Evolutionary conservation across 805 yeast species (phyloP).

Genomic region (Lachancea sp.): DNA sequence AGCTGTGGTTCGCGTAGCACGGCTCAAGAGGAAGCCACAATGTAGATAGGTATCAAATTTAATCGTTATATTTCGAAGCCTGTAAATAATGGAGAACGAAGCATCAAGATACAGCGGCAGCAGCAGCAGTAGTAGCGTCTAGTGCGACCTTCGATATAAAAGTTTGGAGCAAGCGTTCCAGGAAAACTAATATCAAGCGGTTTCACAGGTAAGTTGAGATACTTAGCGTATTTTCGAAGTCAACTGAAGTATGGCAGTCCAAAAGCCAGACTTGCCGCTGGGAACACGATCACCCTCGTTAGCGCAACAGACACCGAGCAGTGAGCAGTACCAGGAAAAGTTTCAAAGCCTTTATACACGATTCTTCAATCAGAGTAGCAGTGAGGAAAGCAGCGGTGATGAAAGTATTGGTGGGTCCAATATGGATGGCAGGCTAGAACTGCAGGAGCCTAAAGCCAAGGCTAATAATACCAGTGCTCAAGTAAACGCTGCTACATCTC

Average conservation of each 20-base stretch:
- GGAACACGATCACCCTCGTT: not conserved
- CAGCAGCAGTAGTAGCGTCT: not conserved
- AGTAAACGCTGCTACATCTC: not conserved
- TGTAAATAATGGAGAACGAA: not conserved
- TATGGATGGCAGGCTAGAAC: not conserved
- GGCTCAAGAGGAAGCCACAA: not conserved
- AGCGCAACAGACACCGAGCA: not conserved
- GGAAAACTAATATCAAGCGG: no score
- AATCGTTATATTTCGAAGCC: not conserved
- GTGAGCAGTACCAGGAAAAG: constrained; percentile 7
- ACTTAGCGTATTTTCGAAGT: no score
- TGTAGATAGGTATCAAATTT: not conserved
- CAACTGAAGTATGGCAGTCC: not conserved
- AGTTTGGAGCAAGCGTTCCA: no score
- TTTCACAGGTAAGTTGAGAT: no score
- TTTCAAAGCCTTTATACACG: constrained; percentile 6
- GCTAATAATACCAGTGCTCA: not conserved
- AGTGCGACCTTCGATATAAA: no score
- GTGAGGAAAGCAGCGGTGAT: constrained; percentile 5
- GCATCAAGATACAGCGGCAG: not conserved
- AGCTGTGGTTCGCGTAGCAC: no score
- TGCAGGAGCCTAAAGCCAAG: not conserved
- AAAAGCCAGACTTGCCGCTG: not conserved
- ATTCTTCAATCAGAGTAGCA: constrained; percentile 3
- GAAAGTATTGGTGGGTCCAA: constrained; percentile 2